These are phyloP conservation scores for Colletotrichum theobromicola DNA, from an alignment of 2,329 filamentous ascomycete species.

Conservation along the genomic window DNA sequence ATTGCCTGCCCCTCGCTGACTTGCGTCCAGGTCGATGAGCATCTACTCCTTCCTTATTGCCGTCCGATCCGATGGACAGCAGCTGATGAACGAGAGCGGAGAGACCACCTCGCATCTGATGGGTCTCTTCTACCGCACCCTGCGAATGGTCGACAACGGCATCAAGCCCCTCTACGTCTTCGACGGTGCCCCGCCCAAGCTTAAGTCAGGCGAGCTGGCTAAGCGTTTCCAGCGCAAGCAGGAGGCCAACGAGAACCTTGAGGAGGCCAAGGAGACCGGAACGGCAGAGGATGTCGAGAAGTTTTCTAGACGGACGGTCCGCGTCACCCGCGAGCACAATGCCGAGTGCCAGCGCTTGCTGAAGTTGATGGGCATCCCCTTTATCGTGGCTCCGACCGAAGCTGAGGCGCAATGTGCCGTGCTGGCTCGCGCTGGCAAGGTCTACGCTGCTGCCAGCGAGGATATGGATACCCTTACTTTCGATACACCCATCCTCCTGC, in stretches of 20 bases:
- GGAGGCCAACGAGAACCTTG: conserved; percentile 86
- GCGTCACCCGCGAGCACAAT: conserved; percentile 97
- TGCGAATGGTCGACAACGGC: conserved; percentile 97
- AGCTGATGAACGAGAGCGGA: conserved; percentile 92
- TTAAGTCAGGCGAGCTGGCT: conserved; percentile 96
- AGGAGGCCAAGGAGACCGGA: conserved; percentile 96
- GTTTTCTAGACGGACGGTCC: conserved; percentile 90
- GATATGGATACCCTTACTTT: conserved; percentile 99
- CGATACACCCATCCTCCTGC: conserved; percentile 85
- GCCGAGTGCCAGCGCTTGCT: conserved; percentile 89
- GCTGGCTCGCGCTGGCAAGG: conserved; percentile 88
- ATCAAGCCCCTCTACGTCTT: conserved; percentile 99
- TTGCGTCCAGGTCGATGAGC: conserved; percentile 79
- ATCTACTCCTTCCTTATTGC: conserved; percentile 99
- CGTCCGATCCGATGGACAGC: conserved; percentile 94
- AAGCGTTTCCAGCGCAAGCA: conserved; percentile 96
- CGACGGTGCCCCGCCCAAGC: conserved; percentile 93
- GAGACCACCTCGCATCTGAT: conserved; percentile 98
- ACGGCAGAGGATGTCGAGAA: conserved; percentile 98
- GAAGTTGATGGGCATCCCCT: conserved; percentile 95
- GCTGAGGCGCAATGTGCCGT: conserved; percentile 96
- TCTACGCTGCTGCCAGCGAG: conserved; percentile 95
- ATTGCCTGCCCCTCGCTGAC: conserved; percentile 9
- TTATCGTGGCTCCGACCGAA: conserved; percentile 93
- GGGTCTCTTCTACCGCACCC: conserved; percentile 99